Conservation (phyloP, 768 basidiomycete species). For the Hericium rajendrae region DNA sequence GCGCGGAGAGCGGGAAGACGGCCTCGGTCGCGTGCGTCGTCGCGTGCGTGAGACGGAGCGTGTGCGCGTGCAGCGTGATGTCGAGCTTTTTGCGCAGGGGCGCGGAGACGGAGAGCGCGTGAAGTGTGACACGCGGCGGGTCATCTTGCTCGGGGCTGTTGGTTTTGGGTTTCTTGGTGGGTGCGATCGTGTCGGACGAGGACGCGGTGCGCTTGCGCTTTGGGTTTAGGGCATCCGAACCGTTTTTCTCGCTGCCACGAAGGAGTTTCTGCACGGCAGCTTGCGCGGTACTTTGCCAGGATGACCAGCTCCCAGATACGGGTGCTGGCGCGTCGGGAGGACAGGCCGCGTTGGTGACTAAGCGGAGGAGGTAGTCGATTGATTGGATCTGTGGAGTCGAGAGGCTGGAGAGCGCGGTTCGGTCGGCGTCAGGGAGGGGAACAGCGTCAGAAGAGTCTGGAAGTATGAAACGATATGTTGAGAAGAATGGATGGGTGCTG, state of each 20-base stretch:
- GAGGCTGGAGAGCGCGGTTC: background rate
- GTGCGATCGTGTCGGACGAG: background rate
- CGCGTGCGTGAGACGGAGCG: constrained; percentile 45
- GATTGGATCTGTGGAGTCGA: background rate
- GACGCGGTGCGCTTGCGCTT: background rate
- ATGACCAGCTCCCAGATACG: background rate
- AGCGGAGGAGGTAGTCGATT: background rate
- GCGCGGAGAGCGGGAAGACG: background rate
- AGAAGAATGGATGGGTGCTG: no score
- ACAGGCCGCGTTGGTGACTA: background rate
- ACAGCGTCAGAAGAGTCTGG: background rate
- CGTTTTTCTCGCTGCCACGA: background rate
- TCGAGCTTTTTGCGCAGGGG: constrained; percentile 73
- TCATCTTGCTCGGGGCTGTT: constrained; percentile 21
- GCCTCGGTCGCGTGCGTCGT: constrained; percentile 39
- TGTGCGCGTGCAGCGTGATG: constrained; percentile 41
- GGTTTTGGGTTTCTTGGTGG: background rate
- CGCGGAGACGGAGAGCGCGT: constrained; percentile 58
- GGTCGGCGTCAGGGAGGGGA: background rate
- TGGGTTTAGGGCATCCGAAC: background rate
- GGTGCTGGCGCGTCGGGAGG: background rate
- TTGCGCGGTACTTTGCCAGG: background rate
- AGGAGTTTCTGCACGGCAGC: background rate
- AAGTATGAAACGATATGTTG: background rate
- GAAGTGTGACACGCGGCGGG: constrained; percentile 45